These are phyloP conservation scores for Calycina marina DNA, from an alignment of 2,329 filamentous ascomycete genomes.

Conservation along the genomic window DNA sequence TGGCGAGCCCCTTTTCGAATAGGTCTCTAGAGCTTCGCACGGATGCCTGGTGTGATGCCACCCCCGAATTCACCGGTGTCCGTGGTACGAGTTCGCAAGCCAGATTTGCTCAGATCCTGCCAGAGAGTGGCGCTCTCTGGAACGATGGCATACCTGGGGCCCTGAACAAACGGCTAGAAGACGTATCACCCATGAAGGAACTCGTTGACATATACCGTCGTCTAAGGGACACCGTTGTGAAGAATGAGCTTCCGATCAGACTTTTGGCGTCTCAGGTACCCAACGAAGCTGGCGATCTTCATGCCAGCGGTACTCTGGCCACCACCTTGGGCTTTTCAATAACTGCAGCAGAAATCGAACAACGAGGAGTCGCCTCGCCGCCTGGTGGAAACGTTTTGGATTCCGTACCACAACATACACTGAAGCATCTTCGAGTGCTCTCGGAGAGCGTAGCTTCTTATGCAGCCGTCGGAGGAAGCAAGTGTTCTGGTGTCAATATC, in stretches of 20 bases:
- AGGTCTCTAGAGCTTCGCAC: slow-evolving; percentile 18
- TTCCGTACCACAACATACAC: slow-evolving; percentile 66
- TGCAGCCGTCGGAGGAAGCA: slow-evolving; percentile 58
- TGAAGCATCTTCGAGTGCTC: slow-evolving; percentile 78
- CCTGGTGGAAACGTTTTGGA: slow-evolving; percentile 64
- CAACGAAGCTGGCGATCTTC: slow-evolving; percentile 29
- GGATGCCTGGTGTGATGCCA: slow-evolving; percentile 16
- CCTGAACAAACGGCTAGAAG: slow-evolving; percentile 26
- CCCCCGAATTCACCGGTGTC: slow-evolving; percentile 11
- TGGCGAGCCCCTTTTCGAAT: slow-evolving; percentile 11
- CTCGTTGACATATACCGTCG: slow-evolving; percentile 46
- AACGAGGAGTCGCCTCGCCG: slow-evolving; percentile 67
- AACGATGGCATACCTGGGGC: slow-evolving; percentile 20
- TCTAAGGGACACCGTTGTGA: slow-evolving; percentile 40
- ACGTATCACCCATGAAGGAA: slow-evolving; percentile 31
- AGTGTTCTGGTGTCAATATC: slow-evolving; percentile 41
- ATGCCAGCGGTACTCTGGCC: slow-evolving; percentile 43
- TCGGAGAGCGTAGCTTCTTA: slow-evolving; percentile 83
- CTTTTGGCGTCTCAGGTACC: slow-evolving; percentile 13
- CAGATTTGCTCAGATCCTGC: slow-evolving; percentile 12
- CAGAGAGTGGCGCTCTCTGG: slow-evolving; percentile 17
- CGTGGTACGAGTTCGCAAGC: slow-evolving; percentile 5
- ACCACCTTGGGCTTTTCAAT: slow-evolving; percentile 70
- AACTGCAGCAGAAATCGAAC: slow-evolving; percentile 77
- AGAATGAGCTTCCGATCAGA: slow-evolving; percentile 35